A percentile compares a stretch with the other conserved stretches of the same genome.
Evolutionary conservation across 2,329 filamentous ascomycete species (phyloP).

Genomic region (Aspergillus hortae): DNA sequence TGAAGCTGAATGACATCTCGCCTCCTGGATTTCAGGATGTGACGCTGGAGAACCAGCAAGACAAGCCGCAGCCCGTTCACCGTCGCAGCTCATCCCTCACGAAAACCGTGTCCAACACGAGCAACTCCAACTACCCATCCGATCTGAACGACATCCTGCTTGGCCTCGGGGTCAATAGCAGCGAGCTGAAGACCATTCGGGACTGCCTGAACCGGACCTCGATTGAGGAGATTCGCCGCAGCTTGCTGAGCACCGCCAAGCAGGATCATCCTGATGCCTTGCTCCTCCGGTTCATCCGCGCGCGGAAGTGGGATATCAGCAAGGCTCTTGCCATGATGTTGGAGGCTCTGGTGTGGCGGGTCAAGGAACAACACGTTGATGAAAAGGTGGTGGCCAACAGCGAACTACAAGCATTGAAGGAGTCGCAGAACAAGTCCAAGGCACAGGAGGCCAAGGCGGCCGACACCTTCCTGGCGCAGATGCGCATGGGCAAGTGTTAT

Average conservation of each 20-base stretch:
- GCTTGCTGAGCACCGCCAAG: constrained; percentile 88
- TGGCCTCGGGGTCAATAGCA: constrained; percentile 15
- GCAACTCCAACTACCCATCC: constrained; percentile 28
- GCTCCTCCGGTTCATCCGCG: constrained; percentile 73
- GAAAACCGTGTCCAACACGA: constrained; percentile 62
- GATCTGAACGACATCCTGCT: constrained; percentile 18
- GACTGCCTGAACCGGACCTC: constrained; percentile 70
- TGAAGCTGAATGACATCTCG: constrained; percentile 52
- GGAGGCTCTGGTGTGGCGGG: constrained; percentile 84
- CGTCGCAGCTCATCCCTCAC: constrained; percentile 37
- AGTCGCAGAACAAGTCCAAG: constrained; percentile 53
- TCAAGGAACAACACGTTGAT: constrained; percentile 77
- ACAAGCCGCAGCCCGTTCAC: constrained; percentile 25
- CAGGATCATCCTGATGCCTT: constrained; percentile 87
- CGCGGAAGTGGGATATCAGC: constrained; percentile 88
- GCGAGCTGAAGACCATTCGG: constrained; percentile 71
- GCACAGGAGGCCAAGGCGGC: constrained; percentile 61
- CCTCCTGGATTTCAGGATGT: constrained; percentile 61
- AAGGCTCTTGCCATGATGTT: constrained; percentile 89
- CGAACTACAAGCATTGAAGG: constrained; percentile 61
- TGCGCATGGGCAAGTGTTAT: constrained; percentile 87
- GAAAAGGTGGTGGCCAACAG: constrained; percentile 75
- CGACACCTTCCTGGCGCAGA: constrained; percentile 74
- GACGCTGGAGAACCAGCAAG: constrained; percentile 44
- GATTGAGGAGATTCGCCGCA: constrained; percentile 70